Evolutionary conservation across 352 stramenopile species (phyloP).

Genomic region (Phytophthora sp.): DNA sequence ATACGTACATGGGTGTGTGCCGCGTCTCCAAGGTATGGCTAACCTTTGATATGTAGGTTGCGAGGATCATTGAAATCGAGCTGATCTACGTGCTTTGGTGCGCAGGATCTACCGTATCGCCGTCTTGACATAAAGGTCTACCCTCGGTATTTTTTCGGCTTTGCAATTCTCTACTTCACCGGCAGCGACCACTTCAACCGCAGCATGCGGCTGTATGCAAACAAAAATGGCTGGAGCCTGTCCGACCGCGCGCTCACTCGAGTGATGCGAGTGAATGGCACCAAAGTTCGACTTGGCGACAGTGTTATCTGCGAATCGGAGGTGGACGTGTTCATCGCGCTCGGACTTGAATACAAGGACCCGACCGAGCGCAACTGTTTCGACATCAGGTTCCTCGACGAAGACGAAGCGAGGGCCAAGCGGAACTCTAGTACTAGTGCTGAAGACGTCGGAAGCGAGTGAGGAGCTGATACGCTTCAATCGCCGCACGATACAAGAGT

Average conservation of each 20-base stretch:
- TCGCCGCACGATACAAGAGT: too few species aligned
- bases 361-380: slow-evolving; percentile 81
- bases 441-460: slow-evolving; percentile 5
- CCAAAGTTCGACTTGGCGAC: slow-evolving; percentile 67
- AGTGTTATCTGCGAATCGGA: slow-evolving; percentile 82
- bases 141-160: slow-evolving; percentile 76
- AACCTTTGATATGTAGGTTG: not conserved
- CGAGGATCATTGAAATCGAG: not conserved
- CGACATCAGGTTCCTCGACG: slow-evolving; percentile 81
- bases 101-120: slow-evolving; percentile 55
- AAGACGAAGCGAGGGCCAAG: slow-evolving; percentile 71
- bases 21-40: slow-evolving; percentile 54
- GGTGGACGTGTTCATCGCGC: slow-evolving; percentile 85
- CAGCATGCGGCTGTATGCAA: slow-evolving; percentile 83
- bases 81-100: not conserved
- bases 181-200: slow-evolving; percentile 92
- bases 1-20: slow-evolving; percentile 91
- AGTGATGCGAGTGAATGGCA: slow-evolving; percentile 58
- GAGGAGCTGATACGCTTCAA: too few species aligned
- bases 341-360: slow-evolving; percentile 87
- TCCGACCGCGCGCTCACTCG: slow-evolving; percentile 74
- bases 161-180: slow-evolving; percentile 92
- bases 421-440: slow-evolving; percentile 19
- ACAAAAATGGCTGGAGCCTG: slow-evolving; percentile 80
- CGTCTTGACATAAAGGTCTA: slow-evolving; percentile 91